phyloP scores from a whole-genome alignment of 768 basidiomycete species.

The Pisolithus tinctorius region DNA sequence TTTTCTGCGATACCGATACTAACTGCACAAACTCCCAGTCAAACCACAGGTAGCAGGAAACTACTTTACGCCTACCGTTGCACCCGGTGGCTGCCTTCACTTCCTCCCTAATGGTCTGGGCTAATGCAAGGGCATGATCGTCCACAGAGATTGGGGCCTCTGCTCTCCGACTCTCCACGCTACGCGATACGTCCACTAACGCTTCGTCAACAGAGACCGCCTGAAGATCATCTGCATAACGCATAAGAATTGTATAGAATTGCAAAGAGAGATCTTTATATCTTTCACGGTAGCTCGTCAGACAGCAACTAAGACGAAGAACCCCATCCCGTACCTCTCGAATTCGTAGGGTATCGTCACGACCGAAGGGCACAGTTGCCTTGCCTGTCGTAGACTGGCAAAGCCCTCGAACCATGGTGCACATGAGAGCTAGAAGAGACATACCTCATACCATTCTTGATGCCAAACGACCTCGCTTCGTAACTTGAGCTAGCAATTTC shows the following conservation, averaged over 20 bases:
- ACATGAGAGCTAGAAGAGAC: constrained; percentile 9
- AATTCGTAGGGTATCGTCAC: constrained; percentile 92
- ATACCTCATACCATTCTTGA: constrained; percentile 94
- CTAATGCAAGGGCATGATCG: constrained; percentile 72
- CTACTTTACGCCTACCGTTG: constrained; percentile 46
- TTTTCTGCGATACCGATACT: constrained; percentile 92
- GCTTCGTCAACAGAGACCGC: constrained; percentile 97
- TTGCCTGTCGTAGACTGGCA: constrained; percentile 68
- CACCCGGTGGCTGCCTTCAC: constrained; percentile 78
- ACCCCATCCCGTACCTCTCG: constrained; percentile 46
- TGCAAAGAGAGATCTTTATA: constrained; percentile 79
- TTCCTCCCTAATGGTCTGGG: constrained; percentile 73
- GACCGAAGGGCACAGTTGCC: constrained; percentile 66
- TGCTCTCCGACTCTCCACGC: constrained; percentile 35
- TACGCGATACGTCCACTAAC: constrained; percentile 76
- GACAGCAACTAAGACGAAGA: background rate
- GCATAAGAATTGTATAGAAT: constrained; percentile 92
- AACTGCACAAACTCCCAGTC: constrained; percentile 37
- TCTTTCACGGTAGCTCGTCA: constrained; percentile 32
- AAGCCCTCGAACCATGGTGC: constrained; percentile 1
- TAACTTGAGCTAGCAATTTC: constrained; percentile 95
- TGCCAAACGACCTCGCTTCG: constrained; percentile 81
- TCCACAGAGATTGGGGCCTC: constrained; percentile 17
- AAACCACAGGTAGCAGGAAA: background rate
- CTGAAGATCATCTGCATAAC: constrained; percentile 84